Evolutionary conservation across 2,329 filamentous ascomycete species (phyloP).

Genomic region (Apiospora marii): DNA sequence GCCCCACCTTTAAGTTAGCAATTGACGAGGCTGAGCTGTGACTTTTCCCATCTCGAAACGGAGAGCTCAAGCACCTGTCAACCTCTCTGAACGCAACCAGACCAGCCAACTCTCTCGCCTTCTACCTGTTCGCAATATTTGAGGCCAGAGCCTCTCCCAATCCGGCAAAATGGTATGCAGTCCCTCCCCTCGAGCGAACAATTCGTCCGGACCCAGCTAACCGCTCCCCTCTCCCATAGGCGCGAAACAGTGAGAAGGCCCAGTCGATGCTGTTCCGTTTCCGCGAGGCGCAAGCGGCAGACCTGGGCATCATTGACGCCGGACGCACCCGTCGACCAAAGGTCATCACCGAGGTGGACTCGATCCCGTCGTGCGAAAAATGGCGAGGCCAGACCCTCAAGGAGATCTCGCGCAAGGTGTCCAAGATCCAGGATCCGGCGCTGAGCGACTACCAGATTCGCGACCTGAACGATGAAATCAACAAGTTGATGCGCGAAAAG

Average conservation of each 20-base stretch:
- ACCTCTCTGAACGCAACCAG: not conserved
- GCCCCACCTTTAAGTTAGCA: constrained; percentile 18
- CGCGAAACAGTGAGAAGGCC: constrained; percentile 97
- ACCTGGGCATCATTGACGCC: constrained; percentile 94
- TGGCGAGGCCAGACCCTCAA: constrained; percentile 98
- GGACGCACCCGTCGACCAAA: constrained; percentile 90
- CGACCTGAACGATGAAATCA: constrained; percentile 99
- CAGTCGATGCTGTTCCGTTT: constrained; percentile 99
- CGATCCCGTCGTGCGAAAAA: constrained; percentile 90
- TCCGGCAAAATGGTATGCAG: constrained; percentile 16
- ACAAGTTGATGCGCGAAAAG: constrained; percentile 98
- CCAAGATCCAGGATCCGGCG: constrained; percentile 89
- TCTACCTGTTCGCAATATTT: not conserved
- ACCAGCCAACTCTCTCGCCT: not conserved
- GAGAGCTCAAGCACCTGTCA: not conserved
- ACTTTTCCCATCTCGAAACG: constrained; percentile 17
- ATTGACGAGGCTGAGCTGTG: constrained; percentile 14
- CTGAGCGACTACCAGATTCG: constrained; percentile 97
- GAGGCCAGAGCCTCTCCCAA: not conserved
- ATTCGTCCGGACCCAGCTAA: not conserved
- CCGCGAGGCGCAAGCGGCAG: constrained; percentile 94
- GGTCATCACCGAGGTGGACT: constrained; percentile 84
- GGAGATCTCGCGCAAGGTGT: constrained; percentile 96
- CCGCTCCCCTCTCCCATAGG: constrained; percentile 56
- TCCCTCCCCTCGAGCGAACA: not conserved